These are phyloP conservation scores for Fusarium equiseti DNA, from an alignment of 2,329 filamentous ascomycete genomes.

Conservation along the genomic window DNA sequence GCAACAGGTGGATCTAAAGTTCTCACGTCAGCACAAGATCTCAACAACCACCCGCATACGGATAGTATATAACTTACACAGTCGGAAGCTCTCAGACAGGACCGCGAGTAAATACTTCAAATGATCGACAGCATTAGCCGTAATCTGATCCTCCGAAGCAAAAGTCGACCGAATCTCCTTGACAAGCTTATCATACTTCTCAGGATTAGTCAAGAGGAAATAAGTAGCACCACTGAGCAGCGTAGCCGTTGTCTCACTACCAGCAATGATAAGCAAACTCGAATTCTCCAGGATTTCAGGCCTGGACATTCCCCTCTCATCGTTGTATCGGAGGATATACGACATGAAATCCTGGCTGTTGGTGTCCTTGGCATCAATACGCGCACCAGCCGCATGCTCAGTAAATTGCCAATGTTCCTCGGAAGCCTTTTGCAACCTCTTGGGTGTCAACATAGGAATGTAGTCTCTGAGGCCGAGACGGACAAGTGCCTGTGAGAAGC, in stretches of 20 bases:
- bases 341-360: slow-evolving; percentile 12
- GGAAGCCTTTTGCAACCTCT: neutral
- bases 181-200: neutral
- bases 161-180: neutral
- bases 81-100: neutral
- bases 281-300: slow-evolving; percentile 15
- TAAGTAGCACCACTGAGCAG: slow-evolving; percentile 5
- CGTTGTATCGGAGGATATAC: slow-evolving; percentile 12
- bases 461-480: neutral
- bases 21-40: neutral
- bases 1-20: slow-evolving; percentile 6
- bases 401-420: neutral
- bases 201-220: neutral
- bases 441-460: neutral
- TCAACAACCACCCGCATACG: fast-evolving
- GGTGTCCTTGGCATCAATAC: neutral
- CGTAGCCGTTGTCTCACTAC: slow-evolving; percentile 12
- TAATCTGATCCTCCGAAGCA: slow-evolving; percentile 6
- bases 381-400: slow-evolving; percentile 2
- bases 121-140: neutral
- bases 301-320: slow-evolving; percentile 8
- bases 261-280: neutral
- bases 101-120: slow-evolving; percentile 5
- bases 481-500: fast-evolving
- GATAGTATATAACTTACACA: slow-evolving; percentile 1